These are phyloP conservation scores for Colletotrichum sp. DNA, from an alignment of 2,329 filamentous ascomycete genomes.

Conservation along the genomic window DNA sequence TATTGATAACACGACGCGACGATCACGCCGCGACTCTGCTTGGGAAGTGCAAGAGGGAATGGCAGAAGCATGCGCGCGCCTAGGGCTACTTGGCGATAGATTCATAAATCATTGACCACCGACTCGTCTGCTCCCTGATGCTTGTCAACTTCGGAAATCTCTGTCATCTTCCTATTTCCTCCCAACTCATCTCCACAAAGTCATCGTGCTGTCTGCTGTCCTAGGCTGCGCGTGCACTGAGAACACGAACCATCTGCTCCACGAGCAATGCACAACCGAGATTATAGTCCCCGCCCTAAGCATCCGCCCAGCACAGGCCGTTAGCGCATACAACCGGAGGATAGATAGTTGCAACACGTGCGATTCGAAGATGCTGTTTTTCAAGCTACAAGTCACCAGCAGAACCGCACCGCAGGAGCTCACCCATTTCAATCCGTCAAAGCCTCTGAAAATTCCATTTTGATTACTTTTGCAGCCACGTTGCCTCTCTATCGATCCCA, in stretches of 20 bases:
- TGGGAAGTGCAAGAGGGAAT: not conserved
- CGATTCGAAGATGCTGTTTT: not conserved
- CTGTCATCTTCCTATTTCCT: not conserved
- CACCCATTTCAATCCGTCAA: not conserved
- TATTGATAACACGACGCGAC: not conserved
- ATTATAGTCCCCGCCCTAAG: not conserved
- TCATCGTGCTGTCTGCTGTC: not conserved
- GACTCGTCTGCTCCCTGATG: not conserved
- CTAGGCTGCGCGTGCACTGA: not conserved
- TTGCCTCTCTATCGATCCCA: constrained; percentile 9
- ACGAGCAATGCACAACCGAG: not conserved
- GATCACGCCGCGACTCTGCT: not conserved
- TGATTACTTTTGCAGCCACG: constrained; percentile 12
- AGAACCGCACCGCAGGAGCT: not conserved
- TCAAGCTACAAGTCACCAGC: not conserved
- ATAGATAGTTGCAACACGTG: not conserved
- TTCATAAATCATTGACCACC: not conserved
- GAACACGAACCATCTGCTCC: not conserved
- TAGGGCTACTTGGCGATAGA: not conserved
- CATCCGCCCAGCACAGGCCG: not conserved
- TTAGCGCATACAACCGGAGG: not conserved
- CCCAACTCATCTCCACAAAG: not conserved
- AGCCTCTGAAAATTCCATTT: not conserved
- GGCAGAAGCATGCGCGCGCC: not conserved
- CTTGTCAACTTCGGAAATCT: not conserved